Evolutionary conservation across 768 basidiomycete genomes (phyloP).

Genomic region (Cyclocybe aegerita): DNA sequence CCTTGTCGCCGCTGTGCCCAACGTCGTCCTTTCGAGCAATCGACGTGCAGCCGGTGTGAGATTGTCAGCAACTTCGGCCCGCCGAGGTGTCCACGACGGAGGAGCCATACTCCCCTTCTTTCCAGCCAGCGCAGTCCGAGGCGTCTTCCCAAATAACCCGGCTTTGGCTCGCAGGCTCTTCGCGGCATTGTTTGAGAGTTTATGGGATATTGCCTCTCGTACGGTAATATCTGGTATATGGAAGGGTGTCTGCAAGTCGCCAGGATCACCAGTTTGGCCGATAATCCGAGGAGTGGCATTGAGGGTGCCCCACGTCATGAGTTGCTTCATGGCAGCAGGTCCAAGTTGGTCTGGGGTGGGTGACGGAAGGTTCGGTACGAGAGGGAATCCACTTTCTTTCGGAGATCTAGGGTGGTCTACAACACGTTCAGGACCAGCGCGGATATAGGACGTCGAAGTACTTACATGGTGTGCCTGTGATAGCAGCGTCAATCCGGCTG

Average conservation of each 20-base stretch:
- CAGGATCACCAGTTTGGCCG: conserved; percentile 30
- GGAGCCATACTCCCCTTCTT: conserved; percentile 71
- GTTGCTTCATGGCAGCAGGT: conserved; percentile 79
- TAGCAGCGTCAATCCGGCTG: conserved; percentile 90
- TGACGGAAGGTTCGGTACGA: conserved; percentile 85
- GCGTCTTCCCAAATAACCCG: conserved; percentile 47
- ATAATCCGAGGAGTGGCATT: conserved; percentile 90
- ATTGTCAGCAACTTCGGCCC: conserved; percentile 67
- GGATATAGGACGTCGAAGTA: conserved; percentile 10
- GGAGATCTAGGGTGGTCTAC: conserved; percentile 67
- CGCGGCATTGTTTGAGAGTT: conserved; percentile 78
- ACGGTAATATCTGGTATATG: conserved; percentile 73
- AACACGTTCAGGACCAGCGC: conserved; percentile 5
- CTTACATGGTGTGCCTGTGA: conserved; percentile 88
- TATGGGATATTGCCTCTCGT: conserved; percentile 80
- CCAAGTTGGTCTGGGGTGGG: conserved; percentile 84
- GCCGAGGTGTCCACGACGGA: conserved; percentile 76
- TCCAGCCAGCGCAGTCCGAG: conserved; percentile 30
- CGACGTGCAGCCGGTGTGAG: conserved; percentile 86
- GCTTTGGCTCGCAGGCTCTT: conserved; percentile 81
- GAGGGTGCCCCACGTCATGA: conserved; percentile 98
- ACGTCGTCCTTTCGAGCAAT: conserved; percentile 70
- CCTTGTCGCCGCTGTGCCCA: conserved; percentile 59
- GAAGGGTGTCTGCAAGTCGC: conserved; percentile 68
- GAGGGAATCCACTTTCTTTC: conserved; percentile 56